Evolutionary conservation across 805 yeast species (phyloP).

Genomic region (Limtongia smithiae): DNA sequence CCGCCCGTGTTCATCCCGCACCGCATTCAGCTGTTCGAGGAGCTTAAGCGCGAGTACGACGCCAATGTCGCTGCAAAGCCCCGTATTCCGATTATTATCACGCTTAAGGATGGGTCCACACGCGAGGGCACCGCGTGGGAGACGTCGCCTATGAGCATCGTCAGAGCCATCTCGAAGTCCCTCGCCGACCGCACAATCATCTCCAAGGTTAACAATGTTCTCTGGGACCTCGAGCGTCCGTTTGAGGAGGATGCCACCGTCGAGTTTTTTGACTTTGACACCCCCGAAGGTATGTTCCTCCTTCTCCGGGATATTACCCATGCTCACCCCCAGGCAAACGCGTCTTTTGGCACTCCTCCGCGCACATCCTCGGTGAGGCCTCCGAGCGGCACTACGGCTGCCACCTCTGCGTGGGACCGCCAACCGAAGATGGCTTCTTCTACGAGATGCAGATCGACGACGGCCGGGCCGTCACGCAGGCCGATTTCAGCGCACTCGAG

Average conservation of each 20-base stretch:
- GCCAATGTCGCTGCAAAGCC: conserved; percentile 53
- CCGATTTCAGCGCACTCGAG: conserved; percentile 82
- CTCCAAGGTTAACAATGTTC: conserved; percentile 80
- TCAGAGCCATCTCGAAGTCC: conserved; percentile 78
- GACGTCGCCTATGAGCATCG: conserved; percentile 84
- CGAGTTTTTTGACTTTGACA: conserved; percentile 85
- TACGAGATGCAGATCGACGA: conserved; percentile 87
- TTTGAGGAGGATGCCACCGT: conserved; percentile 66
- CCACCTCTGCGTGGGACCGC: conserved; percentile 91
- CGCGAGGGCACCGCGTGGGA: conserved; percentile 83
- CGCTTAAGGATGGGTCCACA: conserved; percentile 79
- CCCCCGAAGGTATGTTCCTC: conserved; percentile 68
- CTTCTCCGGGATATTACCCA: not conserved
- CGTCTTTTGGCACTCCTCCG: conserved; percentile 98
- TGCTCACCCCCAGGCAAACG: conserved; percentile 43
- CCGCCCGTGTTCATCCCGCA: conserved; percentile 80
- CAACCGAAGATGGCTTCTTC: conserved; percentile 96
- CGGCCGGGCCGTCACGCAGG: conserved; percentile 68
- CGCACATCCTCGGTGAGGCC: conserved; percentile 97
- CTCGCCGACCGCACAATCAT: conserved; percentile 86
- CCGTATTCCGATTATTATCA: conserved; percentile 66
- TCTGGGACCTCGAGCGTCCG: conserved; percentile 97
- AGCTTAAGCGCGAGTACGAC: conserved; percentile 73
- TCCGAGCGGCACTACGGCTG: conserved; percentile 96
- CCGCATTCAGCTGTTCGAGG: conserved; percentile 74